A percentile compares a stretch with the other conserved stretches of the same genome.
Evolutionary conservation across 495 filamentous ascomycete genomes (phyloP).

Genomic region (Evernia prunastri): DNA sequence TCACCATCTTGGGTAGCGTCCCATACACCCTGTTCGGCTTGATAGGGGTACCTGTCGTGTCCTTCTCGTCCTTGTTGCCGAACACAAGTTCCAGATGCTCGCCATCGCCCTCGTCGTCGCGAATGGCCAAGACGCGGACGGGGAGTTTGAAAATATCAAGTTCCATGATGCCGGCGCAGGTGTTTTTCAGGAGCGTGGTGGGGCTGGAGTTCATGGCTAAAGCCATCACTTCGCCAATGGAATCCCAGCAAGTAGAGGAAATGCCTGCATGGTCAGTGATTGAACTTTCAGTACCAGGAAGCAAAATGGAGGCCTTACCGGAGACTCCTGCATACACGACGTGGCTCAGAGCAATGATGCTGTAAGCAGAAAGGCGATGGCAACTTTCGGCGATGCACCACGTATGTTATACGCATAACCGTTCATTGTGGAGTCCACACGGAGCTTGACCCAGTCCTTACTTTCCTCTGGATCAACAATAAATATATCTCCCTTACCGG

Average conservation of each 20-base stretch:
- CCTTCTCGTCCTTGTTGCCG: conserved; percentile 14
- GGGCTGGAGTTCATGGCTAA: conserved; percentile 23
- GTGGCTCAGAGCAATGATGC: conserved; percentile 15
- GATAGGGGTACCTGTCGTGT: conserved; percentile 11
- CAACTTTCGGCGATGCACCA: conserved; percentile 18
- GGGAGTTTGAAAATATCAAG: conserved; percentile 22
- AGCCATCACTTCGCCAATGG: conserved; percentile 23
- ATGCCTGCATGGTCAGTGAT: conserved; percentile 14
- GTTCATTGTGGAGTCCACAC: conserved; percentile 14
- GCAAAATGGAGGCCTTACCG: conserved; percentile 6
- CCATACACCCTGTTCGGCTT: conserved; percentile 23
- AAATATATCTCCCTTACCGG: conserved; percentile 20
- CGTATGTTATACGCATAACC: conserved; percentile 23
- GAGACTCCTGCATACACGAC: conserved; percentile 19
- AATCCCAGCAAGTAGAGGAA: conserved; percentile 25
- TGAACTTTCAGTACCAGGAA: background rate
- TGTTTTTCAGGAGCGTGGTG: conserved; percentile 21
- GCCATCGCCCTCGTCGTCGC: conserved; percentile 19
- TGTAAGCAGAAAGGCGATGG: conserved; percentile 20
- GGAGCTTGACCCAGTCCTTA: conserved; percentile 23
- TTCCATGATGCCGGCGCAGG: conserved; percentile 23
- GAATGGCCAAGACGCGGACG: conserved; percentile 16
- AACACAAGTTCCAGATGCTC: conserved; percentile 26
- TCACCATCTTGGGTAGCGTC: conserved; percentile 12
- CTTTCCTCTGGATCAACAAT: conserved; percentile 16